Conservation (phyloP, 768 basidiomycete species). For the Lentinula detonsa region DNA sequence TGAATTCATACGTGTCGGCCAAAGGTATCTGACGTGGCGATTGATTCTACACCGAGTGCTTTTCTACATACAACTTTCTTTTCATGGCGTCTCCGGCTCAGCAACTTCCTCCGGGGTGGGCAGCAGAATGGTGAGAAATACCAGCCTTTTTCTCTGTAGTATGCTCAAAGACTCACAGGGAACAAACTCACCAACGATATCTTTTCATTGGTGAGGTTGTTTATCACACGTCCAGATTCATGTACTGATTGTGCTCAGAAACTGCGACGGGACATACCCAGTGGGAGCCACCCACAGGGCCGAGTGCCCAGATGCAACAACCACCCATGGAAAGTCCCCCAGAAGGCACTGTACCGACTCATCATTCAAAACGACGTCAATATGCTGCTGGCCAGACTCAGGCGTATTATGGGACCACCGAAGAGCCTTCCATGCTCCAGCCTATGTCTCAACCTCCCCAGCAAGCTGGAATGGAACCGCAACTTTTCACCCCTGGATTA, state of each 20-base stretch:
- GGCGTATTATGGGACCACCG: constrained; percentile 61
- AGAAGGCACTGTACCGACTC: constrained; percentile 35
- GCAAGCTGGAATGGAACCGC: constrained; percentile 26
- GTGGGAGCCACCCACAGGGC: constrained; percentile 61
- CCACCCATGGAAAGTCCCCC: constrained; percentile 33
- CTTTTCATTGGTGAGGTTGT: constrained; percentile 77
- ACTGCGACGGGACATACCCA: constrained; percentile 77
- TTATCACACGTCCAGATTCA: constrained; percentile 4
- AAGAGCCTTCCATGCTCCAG: constrained; percentile 22
- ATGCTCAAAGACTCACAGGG: constrained; percentile 44
- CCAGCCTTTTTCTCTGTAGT: constrained; percentile 11
- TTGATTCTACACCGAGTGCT: constrained; percentile 3
- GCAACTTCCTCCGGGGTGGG: constrained; percentile 88
- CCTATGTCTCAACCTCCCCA: constrained; percentile 26
- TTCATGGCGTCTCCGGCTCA: constrained; percentile 48
- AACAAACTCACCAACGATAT: constrained; percentile 71
- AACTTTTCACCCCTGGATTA: constrained; percentile 85
- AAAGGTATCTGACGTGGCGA: constrained; percentile 8
- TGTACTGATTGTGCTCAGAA: constrained; percentile 43
- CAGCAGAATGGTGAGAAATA: constrained; percentile 77
- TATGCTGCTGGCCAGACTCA: constrained; percentile 94
- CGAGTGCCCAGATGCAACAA: constrained; percentile 18
- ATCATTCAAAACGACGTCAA: constrained; percentile 72
- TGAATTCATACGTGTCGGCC: constrained; percentile 2
- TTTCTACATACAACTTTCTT: not conserved